phyloP scores from a whole-genome alignment of 371 early-diverging fungal species.

The Circinella umbellata region DNA sequence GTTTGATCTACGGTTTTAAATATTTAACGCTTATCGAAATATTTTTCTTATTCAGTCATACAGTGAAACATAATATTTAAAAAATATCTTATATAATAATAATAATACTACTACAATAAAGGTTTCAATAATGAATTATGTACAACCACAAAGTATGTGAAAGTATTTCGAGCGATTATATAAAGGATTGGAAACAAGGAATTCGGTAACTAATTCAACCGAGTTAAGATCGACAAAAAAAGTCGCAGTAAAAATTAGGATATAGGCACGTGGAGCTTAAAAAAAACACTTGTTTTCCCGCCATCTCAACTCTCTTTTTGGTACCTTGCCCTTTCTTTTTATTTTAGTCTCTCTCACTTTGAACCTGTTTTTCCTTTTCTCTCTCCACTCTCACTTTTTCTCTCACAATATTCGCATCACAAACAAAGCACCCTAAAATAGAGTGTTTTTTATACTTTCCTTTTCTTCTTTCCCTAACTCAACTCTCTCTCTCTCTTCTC shows the following conservation, averaged over 20 bases:
- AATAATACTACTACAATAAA: too few species aligned
- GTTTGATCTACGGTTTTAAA: background rate
- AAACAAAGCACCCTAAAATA: too few species aligned
- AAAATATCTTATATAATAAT: too few species aligned
- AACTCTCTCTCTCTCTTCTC: background rate
- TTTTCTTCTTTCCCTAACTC: background rate
- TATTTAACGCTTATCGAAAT: background rate
- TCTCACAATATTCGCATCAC: too few species aligned
- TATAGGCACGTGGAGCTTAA: constrained; percentile 2
- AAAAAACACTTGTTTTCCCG: background rate
- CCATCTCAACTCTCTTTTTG: background rate
- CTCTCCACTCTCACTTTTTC: too few species aligned
- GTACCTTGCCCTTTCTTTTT: background rate
- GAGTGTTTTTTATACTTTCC: background rate
- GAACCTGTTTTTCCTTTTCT: too few species aligned
- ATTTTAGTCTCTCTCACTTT: too few species aligned
- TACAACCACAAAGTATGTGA: background rate
- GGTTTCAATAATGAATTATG: background rate
- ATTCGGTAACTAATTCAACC: background rate
- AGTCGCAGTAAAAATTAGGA: too few species aligned
- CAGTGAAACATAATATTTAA: too few species aligned
- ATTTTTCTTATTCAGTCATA: too few species aligned
- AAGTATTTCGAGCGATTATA: background rate
- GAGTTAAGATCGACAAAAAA: background rate
- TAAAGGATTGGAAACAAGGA: too few species aligned